Conservation (phyloP, 768 basidiomycete species). For the Myochromella boudieri region DNA sequence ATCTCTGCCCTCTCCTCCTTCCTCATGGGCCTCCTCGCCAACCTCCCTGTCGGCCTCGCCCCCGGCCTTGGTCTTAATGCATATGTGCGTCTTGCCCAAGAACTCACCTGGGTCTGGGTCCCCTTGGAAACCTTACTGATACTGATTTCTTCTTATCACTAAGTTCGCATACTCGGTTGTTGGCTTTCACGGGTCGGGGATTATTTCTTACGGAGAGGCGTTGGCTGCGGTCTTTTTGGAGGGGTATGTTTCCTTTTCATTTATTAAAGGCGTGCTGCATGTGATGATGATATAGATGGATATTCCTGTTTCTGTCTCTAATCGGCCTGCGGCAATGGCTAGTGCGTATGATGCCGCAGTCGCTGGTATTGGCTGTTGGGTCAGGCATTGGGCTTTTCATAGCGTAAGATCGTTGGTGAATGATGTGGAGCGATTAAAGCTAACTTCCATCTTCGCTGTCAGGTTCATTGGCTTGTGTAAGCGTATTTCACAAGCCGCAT, state of each 20-base stretch:
- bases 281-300: conserved; percentile 51
- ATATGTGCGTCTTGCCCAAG: conserved; percentile 52
- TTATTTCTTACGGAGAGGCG: conserved; percentile 76
- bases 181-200: conserved; percentile 75
- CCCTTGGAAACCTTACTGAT: conserved; percentile 1
- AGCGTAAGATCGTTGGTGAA: conserved; percentile 49
- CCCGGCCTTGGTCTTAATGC: conserved; percentile 85
- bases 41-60: conserved; percentile 87
- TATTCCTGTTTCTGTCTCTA: conserved; percentile 78
- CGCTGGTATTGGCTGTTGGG: conserved; percentile 80
- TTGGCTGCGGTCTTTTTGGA: conserved; percentile 86
- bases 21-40: conserved; percentile 83
- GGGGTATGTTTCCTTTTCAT: conserved; percentile 48
- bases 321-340: conserved; percentile 90
- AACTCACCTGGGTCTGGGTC: background rate
- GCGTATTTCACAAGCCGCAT: conserved; percentile 16
- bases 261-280: background rate
- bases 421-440: background rate
- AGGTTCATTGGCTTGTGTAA: conserved; percentile 77
- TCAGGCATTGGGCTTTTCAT: conserved; percentile 89
- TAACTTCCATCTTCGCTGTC: conserved; percentile 13
- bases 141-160: background rate
- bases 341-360: conserved; percentile 85
- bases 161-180: conserved; percentile 89
- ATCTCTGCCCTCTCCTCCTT: conserved; percentile 72